Evolutionary conservation across 306 rosid species (phyloP), one percentile per base, ranked within the genome.

Genomic region (Trifolium repens): DNA sequence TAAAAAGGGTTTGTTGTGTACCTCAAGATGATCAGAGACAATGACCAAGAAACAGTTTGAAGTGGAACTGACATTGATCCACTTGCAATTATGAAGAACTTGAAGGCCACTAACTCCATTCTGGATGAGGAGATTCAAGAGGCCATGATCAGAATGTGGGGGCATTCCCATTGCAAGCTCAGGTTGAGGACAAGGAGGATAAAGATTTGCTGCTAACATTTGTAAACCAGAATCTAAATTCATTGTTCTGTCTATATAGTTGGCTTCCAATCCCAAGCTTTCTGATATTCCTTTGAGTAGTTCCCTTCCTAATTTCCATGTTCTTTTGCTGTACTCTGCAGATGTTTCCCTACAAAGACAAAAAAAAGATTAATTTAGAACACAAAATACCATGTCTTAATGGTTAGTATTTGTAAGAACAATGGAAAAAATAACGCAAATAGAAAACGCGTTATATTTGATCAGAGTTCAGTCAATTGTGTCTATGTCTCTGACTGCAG

Each of bases 161-260:
- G 90, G 93, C 76, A 91, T 71, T 40, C 96, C 93, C 82, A 89
- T 63, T 72, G 90, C 90, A 27, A 82, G 77, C 27, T 91, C 90
- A 0, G 93, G 90, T 57, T 84, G 87, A 0, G 93, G 93, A 79
- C 96, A 91, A 37, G 92, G 88, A 24, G 92, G 93, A 67, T 87
- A 89, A 0, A 89, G 34, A 73, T 89, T 91, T 71, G 85, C 90
- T 16, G 59, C 72, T 2, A 85, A 46, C 52, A 77, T 3, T 62
- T 85, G 90, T 4, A 77, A 52, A 39, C 96, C 85, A 11, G 76
- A 75, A 50, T 89, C 82, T 35, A 87, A 46, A 61, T 85, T 76
- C 82, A 86, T 54, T 39, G 71, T 75, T 15, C 52, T 64, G 46
- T 79, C 71, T 8, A 87, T 71, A 75, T 84, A 65, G 54, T 46